Evolutionary conservation across 108 stramenopile genomes (phyloP), one percentile per base, ranked within the genome.

Genomic region (Conticribra weissflogii): DNA sequence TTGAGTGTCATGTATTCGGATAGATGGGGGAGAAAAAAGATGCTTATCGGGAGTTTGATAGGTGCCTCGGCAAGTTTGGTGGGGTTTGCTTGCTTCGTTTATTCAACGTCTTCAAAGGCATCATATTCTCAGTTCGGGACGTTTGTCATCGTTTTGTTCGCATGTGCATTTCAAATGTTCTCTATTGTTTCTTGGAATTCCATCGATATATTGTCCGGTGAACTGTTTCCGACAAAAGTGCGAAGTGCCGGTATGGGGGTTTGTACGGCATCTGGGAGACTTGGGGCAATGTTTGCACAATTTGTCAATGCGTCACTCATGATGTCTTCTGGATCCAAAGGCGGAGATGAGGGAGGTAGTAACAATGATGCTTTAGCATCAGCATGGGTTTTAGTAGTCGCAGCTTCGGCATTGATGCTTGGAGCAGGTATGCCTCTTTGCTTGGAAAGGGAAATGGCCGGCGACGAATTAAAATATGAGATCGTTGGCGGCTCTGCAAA

Each of bases 211-310:
- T 49, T 93, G 66, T 80, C 87, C 0, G 71, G 78, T 19, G 92
- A 93, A 59, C 76, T 87, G 4, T 93, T 90, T 67, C 92, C 92
- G 5, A 93, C 92, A 2, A 15, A 62, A 7, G 88, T 90, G 2
- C 60, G 92, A 74, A 79, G 81, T 33, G 86, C 89, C 2, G 92
- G 89, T 3, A 85, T 88, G 83, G 92, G 89, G 14, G 59, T 90
- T 28, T 93, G 92, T 67, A 87, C 89, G 14, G 89, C 92, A 3
- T 68, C 74, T 4, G 92, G 89, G 16, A 71, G 89, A 18, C 54
- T 90, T 34, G 92, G 89, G 17, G 92, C 88, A 15, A 83, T 93
- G 77, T 22, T 90, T n/a, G 86, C 85, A 2, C 92, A 93, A 76
- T 81, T 88, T 49, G 76, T 86, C 2, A 90, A 87, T 73, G 92